Conservation (phyloP, 225 moss, liverwort and hornwort species). For the Marchantia paleacea region DNA sequence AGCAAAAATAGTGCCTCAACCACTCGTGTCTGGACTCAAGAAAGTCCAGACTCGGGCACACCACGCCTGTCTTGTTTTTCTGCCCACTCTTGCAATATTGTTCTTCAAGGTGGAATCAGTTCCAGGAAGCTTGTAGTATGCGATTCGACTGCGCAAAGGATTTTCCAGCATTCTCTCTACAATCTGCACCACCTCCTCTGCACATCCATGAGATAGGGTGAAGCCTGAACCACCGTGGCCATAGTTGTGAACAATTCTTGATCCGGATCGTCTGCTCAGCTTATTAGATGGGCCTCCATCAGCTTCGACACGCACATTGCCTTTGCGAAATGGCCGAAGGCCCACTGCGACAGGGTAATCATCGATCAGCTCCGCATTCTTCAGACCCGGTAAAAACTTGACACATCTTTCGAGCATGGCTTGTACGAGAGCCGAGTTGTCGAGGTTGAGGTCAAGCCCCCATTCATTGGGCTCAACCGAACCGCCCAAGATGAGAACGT, state of each 20-base stretch:
- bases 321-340: background rate
- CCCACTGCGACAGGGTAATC: background rate
- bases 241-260: constrained; percentile 1
- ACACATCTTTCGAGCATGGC: background rate
- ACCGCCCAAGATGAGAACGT: background rate
- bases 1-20: no score
- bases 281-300: background rate
- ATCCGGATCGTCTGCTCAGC: background rate
- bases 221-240: background rate
- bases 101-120: no score
- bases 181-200: constrained; percentile 2
- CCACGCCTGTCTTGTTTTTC: no score
- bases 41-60: no score
- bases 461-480: background rate
- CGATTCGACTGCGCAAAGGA: no score
- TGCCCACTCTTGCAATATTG: no score
- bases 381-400: background rate
- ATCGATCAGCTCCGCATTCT: background rate
- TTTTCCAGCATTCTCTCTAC: background rate
- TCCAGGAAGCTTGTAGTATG: no score
- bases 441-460: background rate
- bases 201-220: constrained; percentile 6
- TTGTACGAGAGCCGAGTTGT: background rate
- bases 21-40: no score
- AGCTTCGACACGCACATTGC: background rate